Percentiles rank a stretch among this genome's conserved stretches.
phyloP scores from a whole-genome alignment of 352 stramenopile genomes.

The Phytophthora cactorum region DNA sequence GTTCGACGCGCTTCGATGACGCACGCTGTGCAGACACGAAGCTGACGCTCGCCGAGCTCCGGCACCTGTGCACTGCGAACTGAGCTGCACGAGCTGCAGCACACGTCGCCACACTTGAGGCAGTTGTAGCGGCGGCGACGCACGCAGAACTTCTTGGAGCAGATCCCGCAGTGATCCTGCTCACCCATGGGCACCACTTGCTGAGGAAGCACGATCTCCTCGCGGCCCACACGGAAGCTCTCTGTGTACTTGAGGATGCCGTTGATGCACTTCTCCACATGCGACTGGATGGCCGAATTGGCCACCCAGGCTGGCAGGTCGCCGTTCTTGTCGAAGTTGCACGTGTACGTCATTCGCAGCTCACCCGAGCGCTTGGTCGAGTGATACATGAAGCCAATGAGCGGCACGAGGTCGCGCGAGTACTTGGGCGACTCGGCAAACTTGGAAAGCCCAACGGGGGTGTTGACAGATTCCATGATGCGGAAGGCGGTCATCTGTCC shows the following conservation, averaged over 20 bases:
- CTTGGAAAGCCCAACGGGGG: constrained; percentile 52
- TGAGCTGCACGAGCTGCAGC: constrained; percentile 79
- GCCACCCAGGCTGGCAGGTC: constrained; percentile 83
- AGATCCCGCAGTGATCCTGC: constrained; percentile 74
- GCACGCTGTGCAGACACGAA: constrained; percentile 82
- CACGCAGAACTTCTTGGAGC: constrained; percentile 79
- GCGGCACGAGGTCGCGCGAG: constrained; percentile 72
- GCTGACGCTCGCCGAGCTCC: constrained; percentile 72
- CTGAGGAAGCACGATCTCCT: constrained; percentile 79
- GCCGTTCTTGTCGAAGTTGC: constrained; percentile 87
- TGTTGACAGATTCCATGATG: constrained; percentile 86
- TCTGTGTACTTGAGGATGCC: constrained; percentile 89
- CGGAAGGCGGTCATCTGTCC: constrained; percentile 85
- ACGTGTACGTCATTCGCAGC: constrained; percentile 87
- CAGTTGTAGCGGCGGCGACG: constrained; percentile 82
- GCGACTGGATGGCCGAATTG: constrained; percentile 86
- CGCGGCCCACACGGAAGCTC: constrained; percentile 67
- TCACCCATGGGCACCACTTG: constrained; percentile 80
- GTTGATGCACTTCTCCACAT: constrained; percentile 89
- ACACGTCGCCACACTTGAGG: constrained; percentile 83
- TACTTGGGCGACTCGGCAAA: constrained; percentile 73
- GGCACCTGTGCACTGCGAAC: constrained; percentile 72
- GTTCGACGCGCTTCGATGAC: constrained; percentile 73
- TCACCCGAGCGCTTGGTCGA: constrained; percentile 81
- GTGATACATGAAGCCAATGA: constrained; percentile 91